Conservation (phyloP, 768 basidiomycete genomes). For the Termitomyces sp. region DNA sequence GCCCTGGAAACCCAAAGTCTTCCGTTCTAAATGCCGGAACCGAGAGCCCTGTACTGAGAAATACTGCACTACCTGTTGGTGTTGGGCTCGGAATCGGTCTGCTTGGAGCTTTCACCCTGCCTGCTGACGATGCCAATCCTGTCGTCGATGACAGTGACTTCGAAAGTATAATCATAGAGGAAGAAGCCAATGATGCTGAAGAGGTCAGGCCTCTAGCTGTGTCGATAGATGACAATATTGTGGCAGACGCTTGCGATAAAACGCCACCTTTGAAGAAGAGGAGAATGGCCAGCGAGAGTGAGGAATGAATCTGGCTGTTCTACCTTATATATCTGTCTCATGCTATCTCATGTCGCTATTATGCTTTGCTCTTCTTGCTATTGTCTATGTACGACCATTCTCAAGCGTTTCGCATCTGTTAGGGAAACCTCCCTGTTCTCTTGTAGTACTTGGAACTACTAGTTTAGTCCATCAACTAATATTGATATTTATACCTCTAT, state of each 20-base stretch:
- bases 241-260: slow-evolving; percentile 14
- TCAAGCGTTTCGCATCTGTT: slow-evolving; percentile 14
- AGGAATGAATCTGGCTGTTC: slow-evolving; percentile 8
- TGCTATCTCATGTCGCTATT: slow-evolving; percentile 15
- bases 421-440: slow-evolving; percentile 16
- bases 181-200: slow-evolving; percentile 22
- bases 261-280: slow-evolving; percentile 49
- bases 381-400: slow-evolving; percentile 7
- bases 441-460: slow-evolving; percentile 11
- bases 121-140: slow-evolving; percentile 25
- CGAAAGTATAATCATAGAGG: slow-evolving; percentile 24
- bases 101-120: slow-evolving; percentile 49
- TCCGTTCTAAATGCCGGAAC: slow-evolving; percentile 27
- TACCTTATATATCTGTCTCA: slow-evolving; percentile 13
- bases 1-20: slow-evolving; percentile 21
- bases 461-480: slow-evolving; percentile 7
- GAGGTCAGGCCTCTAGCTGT: slow-evolving; percentile 4
- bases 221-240: not conserved
- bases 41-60: slow-evolving; percentile 55
- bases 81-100: slow-evolving; percentile 47
- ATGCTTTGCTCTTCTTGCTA: slow-evolving; percentile 13
- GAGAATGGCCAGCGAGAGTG: slow-evolving; percentile 30
- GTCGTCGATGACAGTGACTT: slow-evolving; percentile 26
- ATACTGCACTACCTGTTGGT: slow-evolving; percentile 25
- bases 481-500: slow-evolving; percentile 10